Base-by-base conservation (phyloP, 768 basidiomycete genomes). In the Ramaria sp. region DNA sequence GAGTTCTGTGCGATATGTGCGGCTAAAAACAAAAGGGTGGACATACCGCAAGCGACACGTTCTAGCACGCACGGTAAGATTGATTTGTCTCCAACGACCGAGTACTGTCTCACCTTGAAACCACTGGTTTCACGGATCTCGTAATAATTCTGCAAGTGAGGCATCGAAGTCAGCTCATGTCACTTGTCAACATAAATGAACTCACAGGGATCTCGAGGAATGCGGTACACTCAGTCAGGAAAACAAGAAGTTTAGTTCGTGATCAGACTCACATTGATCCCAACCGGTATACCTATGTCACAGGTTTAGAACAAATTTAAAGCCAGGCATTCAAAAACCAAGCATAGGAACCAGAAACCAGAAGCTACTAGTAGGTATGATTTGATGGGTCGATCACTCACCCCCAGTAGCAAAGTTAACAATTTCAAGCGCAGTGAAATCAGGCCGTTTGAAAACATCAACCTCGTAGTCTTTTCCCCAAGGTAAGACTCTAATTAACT, bases 371-470 rank as follows among this genome's bases (percentile, higher is more conserved):
- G 51, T 37, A 22, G 38, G 13, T 17, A 7, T 10, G 52, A 24
- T 38, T 43, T 22, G 6, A 7, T 3, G 11, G 11, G 17, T 54
- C 7, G 27, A 2, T 27, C 27, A 56, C 74, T 63, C 62, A 86
- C 90, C 88, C 60, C 86, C 88, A 2, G 88, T 91, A 12, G 89
- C 85, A 63, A 92, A 93, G 6, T 80, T 78, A 37, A 92, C 75
- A 42, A 91, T 80, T 64, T 93, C 86, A 58, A 93, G 73, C 2
- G 90, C 88, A 1, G 86, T 89, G 66, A 92, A 93, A 64, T 92
- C 91, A 3, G 91, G 91, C 65, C 88, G 90, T 54, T 81, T 78
- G 75, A 93, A 93, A 3, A 79, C 68, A 53, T 75, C 73, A 12
- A 77, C 76, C 63, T 74, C 71, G 58, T 69, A 74, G 54, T 70